These are phyloP conservation scores for Volvox africanus DNA, from an alignment of 139 green algal species.

Conservation along the genomic window DNA sequence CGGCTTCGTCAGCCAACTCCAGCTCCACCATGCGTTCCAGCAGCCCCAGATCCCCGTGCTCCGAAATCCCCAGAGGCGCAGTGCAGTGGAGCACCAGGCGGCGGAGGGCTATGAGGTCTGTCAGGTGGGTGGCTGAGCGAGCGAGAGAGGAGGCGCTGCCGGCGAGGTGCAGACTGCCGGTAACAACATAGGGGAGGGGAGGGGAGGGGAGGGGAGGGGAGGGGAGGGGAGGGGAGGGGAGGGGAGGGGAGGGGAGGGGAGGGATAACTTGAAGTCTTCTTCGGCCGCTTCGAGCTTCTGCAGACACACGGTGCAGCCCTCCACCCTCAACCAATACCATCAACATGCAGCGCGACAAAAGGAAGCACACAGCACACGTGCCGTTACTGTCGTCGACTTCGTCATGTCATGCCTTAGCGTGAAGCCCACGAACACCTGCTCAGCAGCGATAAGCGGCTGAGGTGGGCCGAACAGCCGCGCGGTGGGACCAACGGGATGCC, in stretches of 20 bases:
- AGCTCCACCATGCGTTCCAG: not conserved
- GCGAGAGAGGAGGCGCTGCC: not conserved
- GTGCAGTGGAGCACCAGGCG: constrained; percentile 4
- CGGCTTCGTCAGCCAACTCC: not conserved
- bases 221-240: too few relatives aligned
- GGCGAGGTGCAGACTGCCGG: constrained; percentile 2
- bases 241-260: too few relatives aligned
- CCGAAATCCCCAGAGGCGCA: not conserved
- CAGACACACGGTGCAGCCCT: too few relatives aligned
- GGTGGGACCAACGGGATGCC: not conserved
- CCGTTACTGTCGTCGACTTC: not conserved
- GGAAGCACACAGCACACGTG: not conserved
- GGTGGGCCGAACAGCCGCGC: not conserved
- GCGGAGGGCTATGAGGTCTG: not conserved
- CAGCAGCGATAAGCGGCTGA: not conserved
- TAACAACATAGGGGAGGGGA: not conserved
- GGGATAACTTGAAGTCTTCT: too few relatives aligned
- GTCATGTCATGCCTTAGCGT: not conserved
- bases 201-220: too few relatives aligned
- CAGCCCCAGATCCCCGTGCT: not conserved
- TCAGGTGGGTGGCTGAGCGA: not conserved
- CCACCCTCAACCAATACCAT: too few relatives aligned
- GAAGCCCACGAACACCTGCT: not conserved
- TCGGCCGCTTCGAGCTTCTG: too few relatives aligned
- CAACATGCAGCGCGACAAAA: not conserved